These are phyloP conservation scores for Zoysia matrella DNA, from an alignment of 202 grass and related monocot genomes.

Conservation along the genomic window DNA sequence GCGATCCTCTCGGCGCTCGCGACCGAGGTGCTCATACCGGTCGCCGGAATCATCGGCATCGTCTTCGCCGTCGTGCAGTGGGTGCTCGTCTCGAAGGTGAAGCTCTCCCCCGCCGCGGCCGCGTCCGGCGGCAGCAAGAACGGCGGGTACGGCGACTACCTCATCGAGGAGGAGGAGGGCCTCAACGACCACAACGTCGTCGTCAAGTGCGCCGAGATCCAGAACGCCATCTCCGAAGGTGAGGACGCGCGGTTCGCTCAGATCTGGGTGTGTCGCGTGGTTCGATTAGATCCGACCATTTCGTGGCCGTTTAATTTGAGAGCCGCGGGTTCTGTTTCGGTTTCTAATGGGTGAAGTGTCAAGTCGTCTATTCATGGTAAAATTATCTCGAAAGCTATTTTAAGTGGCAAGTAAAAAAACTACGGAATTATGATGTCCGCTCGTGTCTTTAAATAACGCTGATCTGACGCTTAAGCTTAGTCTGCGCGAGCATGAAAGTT, in stretches of 20 bases:
- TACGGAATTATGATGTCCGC: not conserved
- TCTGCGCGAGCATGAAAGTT: not conserved
- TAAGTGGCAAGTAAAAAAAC: too few species aligned
- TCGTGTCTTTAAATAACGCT: not conserved
- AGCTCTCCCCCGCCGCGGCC: slow-evolving; percentile 69
- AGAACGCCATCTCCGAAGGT: slow-evolving; percentile 90
- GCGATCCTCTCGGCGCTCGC: slow-evolving; percentile 71
- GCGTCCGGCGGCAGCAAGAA: slow-evolving; percentile 36
- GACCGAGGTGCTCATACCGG: slow-evolving; percentile 80
- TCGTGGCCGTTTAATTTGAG: not conserved
- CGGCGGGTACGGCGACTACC: slow-evolving; percentile 62
- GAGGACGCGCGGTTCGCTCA: slow-evolving; percentile 17
- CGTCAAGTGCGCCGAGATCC: slow-evolving; percentile 90
- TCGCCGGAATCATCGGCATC: slow-evolving; percentile 69
- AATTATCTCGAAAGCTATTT: not conserved
- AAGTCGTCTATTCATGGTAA: not conserved
- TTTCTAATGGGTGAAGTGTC: too few species aligned
- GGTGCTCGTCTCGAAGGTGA: slow-evolving; percentile 72
- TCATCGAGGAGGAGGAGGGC: slow-evolving; percentile 98
- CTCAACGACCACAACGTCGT: slow-evolving; percentile 97
- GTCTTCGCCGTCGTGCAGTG: slow-evolving; percentile 82
- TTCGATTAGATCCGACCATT: slow-evolving; percentile 37
- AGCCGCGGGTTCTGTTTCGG: too few species aligned
- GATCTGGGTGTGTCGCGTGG: slow-evolving; percentile 24
- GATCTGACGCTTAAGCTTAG: slow-evolving; percentile 25